Evolutionary conservation across 495 filamentous ascomycete genomes (phyloP), one percentile per base, ranked within the genome.

Genomic region (Clohesyomyces aquaticus): DNA sequence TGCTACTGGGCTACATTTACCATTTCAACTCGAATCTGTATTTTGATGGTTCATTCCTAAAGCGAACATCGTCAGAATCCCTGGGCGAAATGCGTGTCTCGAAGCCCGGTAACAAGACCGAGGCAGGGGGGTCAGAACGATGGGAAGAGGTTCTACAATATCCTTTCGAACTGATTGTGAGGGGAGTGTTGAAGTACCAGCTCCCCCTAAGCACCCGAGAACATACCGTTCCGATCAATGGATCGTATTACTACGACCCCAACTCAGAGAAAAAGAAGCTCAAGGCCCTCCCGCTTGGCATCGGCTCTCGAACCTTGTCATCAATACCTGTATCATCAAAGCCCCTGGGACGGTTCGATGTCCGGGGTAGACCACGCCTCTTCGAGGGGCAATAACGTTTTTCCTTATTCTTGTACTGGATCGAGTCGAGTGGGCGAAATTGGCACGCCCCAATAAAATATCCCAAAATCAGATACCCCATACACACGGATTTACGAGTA

Each of bases 61-160:
- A 87, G 41, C 82, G 85, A 46, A 76, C 80, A 23, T 69, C 77
- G 0, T 86, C 87, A 0, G 81, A 77, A 28, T 94, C 93, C 0
- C 81, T 87, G 9, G 94, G 93, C 29, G 90, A 94, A 69, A 81
- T 98, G 3, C 87, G 92, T 8, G 78, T 98, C 9, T 72, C 80
- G 14, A 85, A 87, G 38, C 94, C 94, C 0, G 95, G 94, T 12
- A 98, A 98, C 72, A 86, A 86, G 60, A 98, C 95, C 0, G 87
- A 90, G 69, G 84, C 87, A 54, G 88, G 90, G 23, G 94, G 94
- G 18, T 88, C 85, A 0, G 90, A 91, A 73, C 84, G 93, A 55
- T 98, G 94, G 94, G 92, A 97, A 73, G 82, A 85, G 46, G 91
- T 98, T 26, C 76, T 98, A 26, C 81, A 93, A 68, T 87, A 97